These are phyloP conservation scores for Ogataea allantospora DNA, from an alignment of 805 yeast genomes.

Conservation along the genomic window DNA sequence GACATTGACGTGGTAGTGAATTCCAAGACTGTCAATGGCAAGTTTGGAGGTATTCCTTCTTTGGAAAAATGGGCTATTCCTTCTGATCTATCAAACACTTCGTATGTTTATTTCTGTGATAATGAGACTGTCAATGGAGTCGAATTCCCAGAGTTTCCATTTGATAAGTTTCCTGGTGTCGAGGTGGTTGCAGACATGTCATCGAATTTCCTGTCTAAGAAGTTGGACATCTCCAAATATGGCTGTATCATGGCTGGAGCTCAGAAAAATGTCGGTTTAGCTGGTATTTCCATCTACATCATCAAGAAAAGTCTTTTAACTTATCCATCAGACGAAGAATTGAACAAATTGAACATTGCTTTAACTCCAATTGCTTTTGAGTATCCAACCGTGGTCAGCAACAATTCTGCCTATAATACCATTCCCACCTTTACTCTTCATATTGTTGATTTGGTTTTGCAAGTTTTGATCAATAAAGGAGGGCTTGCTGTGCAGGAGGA, in stretches of 20 bases:
- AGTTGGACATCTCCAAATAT: conserved; percentile 76
- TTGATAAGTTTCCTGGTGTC: conserved; percentile 58
- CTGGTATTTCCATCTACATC: conserved; percentile 91
- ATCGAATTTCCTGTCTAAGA: conserved; percentile 82
- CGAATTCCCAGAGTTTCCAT: conserved; percentile 60
- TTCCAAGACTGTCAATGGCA: conserved; percentile 54
- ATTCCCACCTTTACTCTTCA: conserved; percentile 91
- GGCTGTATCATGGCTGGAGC: conserved; percentile 97
- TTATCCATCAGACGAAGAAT: conserved; percentile 60
- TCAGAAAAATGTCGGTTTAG: conserved; percentile 95
- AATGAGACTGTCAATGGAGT: conserved; percentile 97
- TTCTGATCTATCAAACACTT: conserved; percentile 60
- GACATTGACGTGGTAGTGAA: conserved; percentile 69
- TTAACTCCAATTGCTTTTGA: conserved; percentile 86
- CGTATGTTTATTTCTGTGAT: conserved; percentile 89
- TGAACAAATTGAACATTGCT: conserved; percentile 63
- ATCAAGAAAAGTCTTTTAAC: conserved; percentile 77
- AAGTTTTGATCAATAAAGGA: conserved; percentile 60
- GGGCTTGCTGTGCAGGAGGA: conserved; percentile 65
- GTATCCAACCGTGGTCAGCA: conserved; percentile 79
- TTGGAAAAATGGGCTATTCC: conserved; percentile 62
- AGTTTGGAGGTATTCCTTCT: conserved; percentile 67
- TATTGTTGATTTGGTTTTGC: conserved; percentile 75
- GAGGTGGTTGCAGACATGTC: conserved; percentile 94
- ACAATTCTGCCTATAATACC: conserved; percentile 94